These are phyloP conservation scores for Pseudevernia furfuracea DNA, from an alignment of 495 filamentous ascomycete species.

Conservation along the genomic window DNA sequence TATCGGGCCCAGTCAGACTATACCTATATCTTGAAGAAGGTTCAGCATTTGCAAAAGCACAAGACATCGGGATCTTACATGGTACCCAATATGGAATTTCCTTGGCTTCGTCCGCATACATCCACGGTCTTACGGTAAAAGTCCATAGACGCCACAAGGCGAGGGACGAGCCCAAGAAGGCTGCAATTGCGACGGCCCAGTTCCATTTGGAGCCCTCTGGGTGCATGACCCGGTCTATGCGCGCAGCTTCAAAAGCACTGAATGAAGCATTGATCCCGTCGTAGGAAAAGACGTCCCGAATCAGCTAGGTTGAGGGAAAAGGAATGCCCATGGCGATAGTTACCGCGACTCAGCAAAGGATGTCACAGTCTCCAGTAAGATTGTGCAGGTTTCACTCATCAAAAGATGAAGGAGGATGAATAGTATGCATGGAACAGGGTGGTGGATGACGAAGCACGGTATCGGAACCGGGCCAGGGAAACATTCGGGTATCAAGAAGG, in stretches of 20 bases:
- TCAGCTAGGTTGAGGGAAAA: neutral
- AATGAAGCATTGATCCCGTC: neutral
- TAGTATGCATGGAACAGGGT: neutral
- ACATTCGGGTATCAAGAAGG: no score
- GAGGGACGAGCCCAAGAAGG: neutral
- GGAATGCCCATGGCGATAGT: neutral
- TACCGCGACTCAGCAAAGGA: neutral
- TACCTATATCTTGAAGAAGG: constrained; percentile 6
- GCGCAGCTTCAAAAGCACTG: neutral
- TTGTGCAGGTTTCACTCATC: neutral
- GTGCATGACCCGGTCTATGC: neutral
- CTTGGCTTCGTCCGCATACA: constrained; percentile 28
- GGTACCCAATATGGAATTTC: constrained; percentile 31
- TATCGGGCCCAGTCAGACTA: neutral
- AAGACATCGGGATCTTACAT: constrained; percentile 5
- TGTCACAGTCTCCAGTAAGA: neutral
- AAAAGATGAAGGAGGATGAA: neutral
- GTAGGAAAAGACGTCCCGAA: neutral
- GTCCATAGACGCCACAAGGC: constrained; percentile 27
- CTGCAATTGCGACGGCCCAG: neutral
- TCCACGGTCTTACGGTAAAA: constrained; percentile 26
- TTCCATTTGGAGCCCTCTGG: neutral
- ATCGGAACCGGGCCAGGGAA: no score
- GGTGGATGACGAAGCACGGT: neutral
- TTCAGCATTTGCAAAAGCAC: constrained; percentile 1